Base-by-base conservation (phyloP, 2,329 filamentous ascomycete species). In the Xylariaceae sp. region DNA sequence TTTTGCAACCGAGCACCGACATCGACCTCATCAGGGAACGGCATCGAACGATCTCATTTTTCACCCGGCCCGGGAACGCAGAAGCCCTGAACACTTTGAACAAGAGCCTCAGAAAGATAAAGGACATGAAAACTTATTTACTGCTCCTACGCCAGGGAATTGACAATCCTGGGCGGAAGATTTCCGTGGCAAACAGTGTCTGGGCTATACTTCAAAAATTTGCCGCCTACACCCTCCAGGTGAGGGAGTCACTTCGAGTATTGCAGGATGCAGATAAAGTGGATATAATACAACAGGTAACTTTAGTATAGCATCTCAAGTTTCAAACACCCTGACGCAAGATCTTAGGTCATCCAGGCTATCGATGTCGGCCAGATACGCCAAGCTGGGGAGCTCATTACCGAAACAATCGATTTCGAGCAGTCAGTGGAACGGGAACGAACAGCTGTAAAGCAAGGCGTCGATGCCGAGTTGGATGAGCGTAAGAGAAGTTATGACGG, bases 401-500 rank as follows among this genome's bases (percentile, higher is more conserved):
- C 77, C 29, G 75, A 81, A 38, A 83, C 81, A 11, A 75, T 95
- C 34, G 88, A 96, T 56, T 89, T 96, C 51, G 76, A 88, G 21
- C 73, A 78, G 42, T 90, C 87, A 0, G 78, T 78, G 40, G 72
- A 81, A 33, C 77, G 83, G 47, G 76, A 78, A 40, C 79, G 85
- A 16, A 85, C 83, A 1, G 79, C 87, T 2, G 81, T 98, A 9
- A 77, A 76, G 34, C 63, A 73, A 14, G 85, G 87, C 0, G 65
- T 95, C 11, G 83, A 92, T 54, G 62, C 70, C 18, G 74, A 83
- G 29, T 73, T 98, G 1, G 92, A 98, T 55, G 69, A 76, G 15
- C 70, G 90, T 50, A 94, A 89, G 59, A 73, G 78, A 44, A 78
- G 70, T 2, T 94, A 94, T 47, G 79, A 86, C 49, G 85, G 85